Base-by-base conservation (phyloP, 371 early-diverging fungal genomes). In the Mortierella sp. region DNA sequence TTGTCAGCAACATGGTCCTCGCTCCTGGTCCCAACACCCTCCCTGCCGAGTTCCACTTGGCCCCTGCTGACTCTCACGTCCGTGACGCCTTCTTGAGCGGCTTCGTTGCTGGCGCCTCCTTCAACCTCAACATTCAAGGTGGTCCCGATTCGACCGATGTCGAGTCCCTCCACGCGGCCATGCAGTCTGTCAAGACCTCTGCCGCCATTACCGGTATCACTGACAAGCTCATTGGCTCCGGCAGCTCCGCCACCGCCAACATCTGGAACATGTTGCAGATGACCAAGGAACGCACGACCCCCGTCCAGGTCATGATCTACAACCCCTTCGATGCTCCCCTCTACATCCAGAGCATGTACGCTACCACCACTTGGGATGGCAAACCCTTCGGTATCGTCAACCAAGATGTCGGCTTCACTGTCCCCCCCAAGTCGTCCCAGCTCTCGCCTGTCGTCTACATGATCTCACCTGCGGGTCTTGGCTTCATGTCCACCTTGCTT, bases 21-120 rank as follows among this genome's bases (percentile, higher is more conserved):
- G 74, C 59, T n/a, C 93, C 93, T 73, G 93, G 93, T 37, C 74
- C 61, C 75, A 89, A 91, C 75, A 74, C 77, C 3, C 88, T 90
- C 69, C 85, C 83, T 37, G 87, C 88, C 64, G 82, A 72, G 10
- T 90, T 89, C 73, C 82, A 83, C n/a, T 72, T 91, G 70, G 53
- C 50, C 1, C 86, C 86, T 21, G 8, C 76, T n/a, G 64, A 26
- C 37, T 37, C 64, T 1, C 69, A 64, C 5, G 40, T 86, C 51
- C 86, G 86, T 46, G 86, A 86, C 40, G 54, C 34, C 11, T 86
- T 86, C 82, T 73, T 86, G 74, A 71, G 72, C 34, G 82, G 86
- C 21, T 86, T 72, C 71, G 84, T 81, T 75, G 71, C 77, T 31
- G 87, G 83, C 40, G 88, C 88, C 14, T 44, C 80, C 44, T 90